Base-by-base conservation (phyloP, 768 basidiomycete genomes). In the Lactarius sp. region DNA sequence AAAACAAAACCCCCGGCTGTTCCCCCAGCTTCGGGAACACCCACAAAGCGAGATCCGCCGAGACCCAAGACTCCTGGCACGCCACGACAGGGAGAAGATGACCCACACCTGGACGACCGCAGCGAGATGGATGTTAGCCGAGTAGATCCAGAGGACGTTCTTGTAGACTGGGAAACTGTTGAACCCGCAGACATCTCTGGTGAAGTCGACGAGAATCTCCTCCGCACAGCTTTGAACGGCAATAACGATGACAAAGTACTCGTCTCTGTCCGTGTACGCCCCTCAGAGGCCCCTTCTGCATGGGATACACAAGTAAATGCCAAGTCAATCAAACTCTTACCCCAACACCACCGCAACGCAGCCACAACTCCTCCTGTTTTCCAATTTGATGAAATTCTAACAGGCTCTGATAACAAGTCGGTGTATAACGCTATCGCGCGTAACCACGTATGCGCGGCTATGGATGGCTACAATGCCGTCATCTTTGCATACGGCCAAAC, bases 381-480 rank as follows among this genome's bases (percentile, higher is more conserved):
- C 75, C 80, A 79, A 46, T 90, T 90, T 67, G 89, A 92, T 68
- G 83, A 87, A 42, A 80, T 93, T 62, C 83, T 92, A 56, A 90
- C 86, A 5, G 88, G 88, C 0, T 85, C 87, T 1, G 84, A 86
- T 39, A 93, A 91, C 75, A 90, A 90, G 69, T 84, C 86, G 0
- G 78, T 93, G 7, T 94, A 93, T 72, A 84, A 81, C 47, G 82
- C 86, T 4, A 85, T 88, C 16, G 92, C 88, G 2, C 82, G 84
- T 13, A 86, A 85, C 3, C 92, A 93, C 70, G 90, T 92, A 1
- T 84, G 83, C 61, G 92, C 94, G 4, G 93, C 95, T 10, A 97
- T 98, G 94, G 92, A 93, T 56, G 97, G 97, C 18, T 98, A 85
- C 80, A 98, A 98, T 73, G 85, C 94, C 8, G 92, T 98, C 66